Conservation (phyloP, 768 basidiomycete genomes). For the Tylopilus rubrobrunneus region DNA sequence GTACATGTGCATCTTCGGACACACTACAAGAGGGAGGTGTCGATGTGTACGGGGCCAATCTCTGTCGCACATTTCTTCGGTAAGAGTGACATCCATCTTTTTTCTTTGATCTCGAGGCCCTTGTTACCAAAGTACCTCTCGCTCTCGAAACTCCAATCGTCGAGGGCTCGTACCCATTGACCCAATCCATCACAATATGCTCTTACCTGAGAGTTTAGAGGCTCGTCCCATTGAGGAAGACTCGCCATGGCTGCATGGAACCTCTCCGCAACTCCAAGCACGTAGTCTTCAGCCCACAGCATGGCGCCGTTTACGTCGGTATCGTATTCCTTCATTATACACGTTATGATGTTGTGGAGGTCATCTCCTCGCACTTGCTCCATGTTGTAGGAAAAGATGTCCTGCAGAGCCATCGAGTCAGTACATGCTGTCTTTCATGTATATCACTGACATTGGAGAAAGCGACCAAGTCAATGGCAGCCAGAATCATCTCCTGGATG, state of each 20-base stretch:
- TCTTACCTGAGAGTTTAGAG: not conserved
- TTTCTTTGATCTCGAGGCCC: too few species aligned
- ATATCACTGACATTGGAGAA: not conserved
- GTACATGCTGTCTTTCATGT: too few species aligned
- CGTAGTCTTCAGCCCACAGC: not conserved
- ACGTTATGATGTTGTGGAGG: not conserved
- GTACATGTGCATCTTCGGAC: too few species aligned
- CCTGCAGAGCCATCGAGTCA: not conserved
- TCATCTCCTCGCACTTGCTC: not conserved
- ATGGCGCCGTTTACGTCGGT: not conserved
- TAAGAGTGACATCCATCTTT: too few species aligned
- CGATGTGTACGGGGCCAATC: too few species aligned
- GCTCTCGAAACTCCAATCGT: not conserved
- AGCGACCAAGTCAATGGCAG: not conserved
- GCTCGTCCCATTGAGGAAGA: not conserved
- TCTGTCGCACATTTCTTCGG: too few species aligned
- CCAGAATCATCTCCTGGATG: not conserved
- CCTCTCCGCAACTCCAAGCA: not conserved
- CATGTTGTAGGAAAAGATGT: not conserved
- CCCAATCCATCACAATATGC: not conserved
- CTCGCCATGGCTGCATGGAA: not conserved
- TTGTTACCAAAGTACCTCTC: too few species aligned
- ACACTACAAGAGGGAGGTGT: too few species aligned
- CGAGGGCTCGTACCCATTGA: not conserved
- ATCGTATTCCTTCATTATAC: not conserved